Percentiles rank a stretch among this genome's conserved stretches.
Conservation (phyloP, 768 basidiomycete species). For the Neoboletus magnificus region DNA sequence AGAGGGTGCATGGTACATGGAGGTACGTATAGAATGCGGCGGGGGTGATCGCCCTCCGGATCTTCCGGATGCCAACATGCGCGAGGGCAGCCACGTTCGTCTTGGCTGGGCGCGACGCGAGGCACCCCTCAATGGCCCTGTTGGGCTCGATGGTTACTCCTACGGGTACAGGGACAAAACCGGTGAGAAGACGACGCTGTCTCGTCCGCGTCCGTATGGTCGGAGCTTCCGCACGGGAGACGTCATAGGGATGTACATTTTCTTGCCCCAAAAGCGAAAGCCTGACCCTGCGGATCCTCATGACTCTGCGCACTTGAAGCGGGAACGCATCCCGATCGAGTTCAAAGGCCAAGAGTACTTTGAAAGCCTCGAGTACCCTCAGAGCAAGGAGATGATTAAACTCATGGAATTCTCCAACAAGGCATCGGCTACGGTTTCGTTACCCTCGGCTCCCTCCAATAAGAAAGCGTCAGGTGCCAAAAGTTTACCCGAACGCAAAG, state of each 20-base stretch:
- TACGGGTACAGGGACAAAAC: constrained; percentile 90
- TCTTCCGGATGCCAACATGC: constrained; percentile 40
- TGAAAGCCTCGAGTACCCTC: constrained; percentile 55
- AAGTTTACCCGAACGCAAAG: constrained; percentile 57
- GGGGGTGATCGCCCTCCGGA: constrained; percentile 54
- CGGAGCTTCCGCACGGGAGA: constrained; percentile 74
- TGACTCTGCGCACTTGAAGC: constrained; percentile 79
- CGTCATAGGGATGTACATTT: constrained; percentile 91
- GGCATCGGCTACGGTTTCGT: constrained; percentile 48
- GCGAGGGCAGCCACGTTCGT: constrained; percentile 79
- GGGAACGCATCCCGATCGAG: constrained; percentile 90
- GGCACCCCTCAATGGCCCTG: constrained; percentile 89
- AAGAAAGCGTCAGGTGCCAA: constrained; percentile 73
- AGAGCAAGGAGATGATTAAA: constrained; percentile 87
- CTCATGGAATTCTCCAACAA: constrained; percentile 78
- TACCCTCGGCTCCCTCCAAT: constrained; percentile 49
- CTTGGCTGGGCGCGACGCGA: constrained; percentile 92
- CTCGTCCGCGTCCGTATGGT: constrained; percentile 78
- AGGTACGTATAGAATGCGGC: constrained; percentile 75
- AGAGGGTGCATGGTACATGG: constrained; percentile 93
- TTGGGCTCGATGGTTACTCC: constrained; percentile 89
- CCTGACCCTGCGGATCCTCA: constrained; percentile 59
- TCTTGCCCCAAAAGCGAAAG: constrained; percentile 65
- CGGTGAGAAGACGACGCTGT: constrained; percentile 87
- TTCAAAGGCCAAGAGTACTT: constrained; percentile 98